Evolutionary conservation across 441 rosid genomes (phyloP).

Genomic region (Bocquillonia castaneifolia): DNA sequence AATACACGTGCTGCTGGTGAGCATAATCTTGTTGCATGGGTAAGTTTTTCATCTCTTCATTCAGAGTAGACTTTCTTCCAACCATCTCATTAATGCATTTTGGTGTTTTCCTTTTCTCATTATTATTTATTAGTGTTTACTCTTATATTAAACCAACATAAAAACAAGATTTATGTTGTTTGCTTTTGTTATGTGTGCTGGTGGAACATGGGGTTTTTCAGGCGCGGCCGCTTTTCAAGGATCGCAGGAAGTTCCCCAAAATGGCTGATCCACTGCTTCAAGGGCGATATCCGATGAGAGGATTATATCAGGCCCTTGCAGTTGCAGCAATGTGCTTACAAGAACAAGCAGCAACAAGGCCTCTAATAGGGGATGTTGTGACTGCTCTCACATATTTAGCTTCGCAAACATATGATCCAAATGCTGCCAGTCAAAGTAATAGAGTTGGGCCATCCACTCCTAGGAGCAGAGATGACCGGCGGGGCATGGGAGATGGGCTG

Average conservation of each 20-base stretch:
- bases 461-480: slow-evolving; percentile 60
- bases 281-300: slow-evolving; percentile 92
- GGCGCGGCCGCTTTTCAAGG: slow-evolving; percentile 98
- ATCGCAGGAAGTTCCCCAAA: slow-evolving; percentile 90
- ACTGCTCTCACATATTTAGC: slow-evolving; percentile 93
- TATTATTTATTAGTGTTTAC: background rate
- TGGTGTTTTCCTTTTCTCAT: background rate
- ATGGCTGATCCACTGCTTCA: slow-evolving; percentile 93
- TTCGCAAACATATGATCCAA: slow-evolving; percentile 84
- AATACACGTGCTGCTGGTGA: slow-evolving; percentile 72
- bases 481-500: slow-evolving; percentile 59
- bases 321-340: slow-evolving; percentile 98
- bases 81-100: background rate
- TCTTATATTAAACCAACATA: slow-evolving; percentile 11
- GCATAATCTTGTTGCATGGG: slow-evolving; percentile 98
- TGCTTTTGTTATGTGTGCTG: slow-evolving; percentile 14
- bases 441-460: slow-evolving; percentile 62
- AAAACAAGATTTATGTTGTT: slow-evolving; percentile 17
- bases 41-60: slow-evolving; percentile 29
- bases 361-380: slow-evolving; percentile 90
- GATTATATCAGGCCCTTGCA: slow-evolving; percentile 95
- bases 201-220: slow-evolving; percentile 29
- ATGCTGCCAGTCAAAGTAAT: slow-evolving; percentile 51
- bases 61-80: background rate
- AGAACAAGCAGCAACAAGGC: slow-evolving; percentile 97